Base-by-base conservation (phyloP, 495 filamentous ascomycete genomes). In the Pseudomonodictys pantanalensis region DNA sequence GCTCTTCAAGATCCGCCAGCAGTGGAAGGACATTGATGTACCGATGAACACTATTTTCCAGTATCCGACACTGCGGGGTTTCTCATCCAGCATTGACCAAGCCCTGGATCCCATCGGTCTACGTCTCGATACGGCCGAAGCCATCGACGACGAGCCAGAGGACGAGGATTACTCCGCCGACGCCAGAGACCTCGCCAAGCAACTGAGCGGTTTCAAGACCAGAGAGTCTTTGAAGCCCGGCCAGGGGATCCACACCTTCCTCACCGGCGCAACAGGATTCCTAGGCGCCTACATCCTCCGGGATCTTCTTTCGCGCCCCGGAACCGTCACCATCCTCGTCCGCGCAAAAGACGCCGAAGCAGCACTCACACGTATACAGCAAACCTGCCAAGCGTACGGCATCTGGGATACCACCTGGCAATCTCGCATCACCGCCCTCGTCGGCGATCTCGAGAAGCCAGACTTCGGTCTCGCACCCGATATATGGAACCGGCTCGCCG, bases 251-350 rank as follows among this genome's bases (percentile, higher is more conserved):
- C 91, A 85, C 0, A 76, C 92, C 18, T 86, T 98, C 68, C 76
- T 97, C 5, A 97, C 93, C 12, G 93, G 92, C 28, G 90, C 88
- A 0, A 97, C 93, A 29, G 92, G 92, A 8, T 97, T 96, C 76
- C 72, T 97, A 6, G 93, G 93, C 22, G 84, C 88, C 0, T 92
- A 88, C 60, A 81, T 97, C 22, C 77, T 97, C 6, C 79, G 75
- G 17, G 89, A 95, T 26, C 71, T 96, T 9, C 78, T 96, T 0
- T 76, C 78, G 11, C 78, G 87, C 8, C 65, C 32, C 76, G 74
- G 28, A 70, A 86, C 82, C 68, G 79, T 96, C n/a, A 81, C 95
- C 45, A 83, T 84, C 2, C 86, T 90, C 51, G 89, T 97, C 4
- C 86, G 92, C 11, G 86, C 81, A 18, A 73, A 76, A 72, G 83